Evolutionary conservation across 2,329 filamentous ascomycete genomes (phyloP).

Genomic region (Paramyrothecium sp.): DNA sequence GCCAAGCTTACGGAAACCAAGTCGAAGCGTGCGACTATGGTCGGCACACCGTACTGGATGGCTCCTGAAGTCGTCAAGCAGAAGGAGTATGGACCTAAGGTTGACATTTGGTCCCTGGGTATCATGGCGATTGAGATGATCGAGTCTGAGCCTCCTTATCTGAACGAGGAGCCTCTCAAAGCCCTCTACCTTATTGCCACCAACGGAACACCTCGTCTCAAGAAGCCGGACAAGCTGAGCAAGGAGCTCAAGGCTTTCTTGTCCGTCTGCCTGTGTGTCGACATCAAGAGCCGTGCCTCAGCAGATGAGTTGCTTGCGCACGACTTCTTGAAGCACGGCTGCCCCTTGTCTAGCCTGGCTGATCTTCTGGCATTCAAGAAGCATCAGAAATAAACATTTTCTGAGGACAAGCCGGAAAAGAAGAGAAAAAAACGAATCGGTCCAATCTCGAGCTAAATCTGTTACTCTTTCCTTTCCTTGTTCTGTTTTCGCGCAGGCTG

Average conservation of each 20-base stretch:
- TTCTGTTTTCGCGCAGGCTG: constrained; percentile 10
- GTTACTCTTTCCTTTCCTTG: background rate
- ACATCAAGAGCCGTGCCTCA: constrained; percentile 91
- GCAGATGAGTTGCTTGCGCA: constrained; percentile 86
- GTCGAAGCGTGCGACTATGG: constrained; percentile 97
- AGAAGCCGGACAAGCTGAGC: constrained; percentile 97
- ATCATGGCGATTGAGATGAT: constrained; percentile 99
- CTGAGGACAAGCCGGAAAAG: background rate
- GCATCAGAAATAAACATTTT: constrained; percentile 53
- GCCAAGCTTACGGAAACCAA: constrained; percentile 97
- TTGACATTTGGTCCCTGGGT: constrained; percentile 97
- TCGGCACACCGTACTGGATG: constrained; percentile 99
- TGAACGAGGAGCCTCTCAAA: constrained; percentile 97
- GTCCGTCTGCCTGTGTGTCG: constrained; percentile 93
- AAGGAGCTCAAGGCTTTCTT: constrained; percentile 98
- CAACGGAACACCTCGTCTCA: constrained; percentile 92
- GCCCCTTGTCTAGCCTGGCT: constrained; percentile 76
- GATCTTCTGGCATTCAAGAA: constrained; percentile 88
- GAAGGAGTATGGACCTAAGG: constrained; percentile 97
- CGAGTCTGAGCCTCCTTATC: constrained; percentile 94
- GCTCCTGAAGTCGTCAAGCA: constrained; percentile 98
- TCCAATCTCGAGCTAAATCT: background rate
- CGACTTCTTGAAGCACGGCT: constrained; percentile 93
- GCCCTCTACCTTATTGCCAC: constrained; percentile 97
- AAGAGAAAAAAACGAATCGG: background rate